Conservation (phyloP, 805 yeast species). For the Cephaloascus fragrans region DNA sequence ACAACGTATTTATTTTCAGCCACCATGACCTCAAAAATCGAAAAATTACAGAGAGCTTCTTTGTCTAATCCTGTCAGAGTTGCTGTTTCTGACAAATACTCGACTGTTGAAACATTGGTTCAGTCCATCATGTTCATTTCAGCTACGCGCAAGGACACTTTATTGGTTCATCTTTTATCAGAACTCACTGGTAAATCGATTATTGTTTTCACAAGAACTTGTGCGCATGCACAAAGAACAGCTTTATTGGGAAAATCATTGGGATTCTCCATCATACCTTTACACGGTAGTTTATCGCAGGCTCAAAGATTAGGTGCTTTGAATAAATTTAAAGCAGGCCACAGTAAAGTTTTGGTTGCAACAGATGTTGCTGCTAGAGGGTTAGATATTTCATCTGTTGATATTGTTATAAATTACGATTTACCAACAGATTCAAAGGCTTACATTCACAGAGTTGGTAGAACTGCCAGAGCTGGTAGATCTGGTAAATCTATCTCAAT, state of each 20-base stretch:
- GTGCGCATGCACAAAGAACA: constrained; percentile 90
- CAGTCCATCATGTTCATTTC: constrained; percentile 88
- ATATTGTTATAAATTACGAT: constrained; percentile 67
- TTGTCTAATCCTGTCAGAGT: constrained; percentile 81
- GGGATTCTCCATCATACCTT: constrained; percentile 84
- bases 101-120: constrained; percentile 88
- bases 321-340: constrained; percentile 70
- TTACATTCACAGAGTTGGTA: constrained; percentile 82
- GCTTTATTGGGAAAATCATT: constrained; percentile 70
- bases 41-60: constrained; percentile 89
- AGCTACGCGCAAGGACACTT: constrained; percentile 87
- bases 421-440: constrained; percentile 81
- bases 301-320: constrained; percentile 76
- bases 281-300: constrained; percentile 88
- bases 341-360: constrained; percentile 60
- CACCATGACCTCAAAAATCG: constrained; percentile 94
- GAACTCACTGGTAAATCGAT: constrained; percentile 79
- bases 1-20: constrained; percentile 88
- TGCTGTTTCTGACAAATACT: constrained; percentile 79
- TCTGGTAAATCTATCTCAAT: constrained; percentile 81
- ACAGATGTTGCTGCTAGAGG: constrained; percentile 91
- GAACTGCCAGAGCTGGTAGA: constrained; percentile 92
- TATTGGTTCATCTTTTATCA: constrained; percentile 69
- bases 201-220: constrained; percentile 87
- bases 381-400: constrained; percentile 74